phyloP scores from a whole-genome alignment of 768 basidiomycete genomes.

The Lyophyllum atratum region DNA sequence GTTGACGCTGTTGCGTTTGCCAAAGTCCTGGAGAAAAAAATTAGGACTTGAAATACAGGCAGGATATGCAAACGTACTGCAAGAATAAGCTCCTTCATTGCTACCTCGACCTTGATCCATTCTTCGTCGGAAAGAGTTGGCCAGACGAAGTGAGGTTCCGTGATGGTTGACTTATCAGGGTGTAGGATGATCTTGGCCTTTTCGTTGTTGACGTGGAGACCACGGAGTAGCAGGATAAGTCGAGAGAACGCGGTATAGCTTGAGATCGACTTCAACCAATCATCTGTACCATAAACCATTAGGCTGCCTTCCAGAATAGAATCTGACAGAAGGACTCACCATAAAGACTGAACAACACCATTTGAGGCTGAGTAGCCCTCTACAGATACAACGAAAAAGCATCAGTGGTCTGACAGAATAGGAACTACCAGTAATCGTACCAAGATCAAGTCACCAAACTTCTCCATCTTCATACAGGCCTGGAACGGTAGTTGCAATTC shows the following conservation, averaged over 20 bases:
- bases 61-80: constrained; percentile 50
- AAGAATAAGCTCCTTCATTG: constrained; percentile 95
- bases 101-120: constrained; percentile 99
- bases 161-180: constrained; percentile 95
- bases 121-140: constrained; percentile 91
- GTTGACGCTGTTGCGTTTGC: constrained; percentile 98
- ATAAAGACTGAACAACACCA: constrained; percentile 98
- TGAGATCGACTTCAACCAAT: constrained; percentile 99
- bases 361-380: constrained; percentile 97
- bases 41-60: constrained; percentile 1
- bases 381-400: constrained; percentile 26
- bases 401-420: background rate
- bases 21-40: constrained; percentile 71
- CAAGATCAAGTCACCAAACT: constrained; percentile 97
- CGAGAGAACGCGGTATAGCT: constrained; percentile 99
- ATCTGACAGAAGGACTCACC: constrained; percentile 39
- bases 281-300: constrained; percentile 53
- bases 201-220: constrained; percentile 98
- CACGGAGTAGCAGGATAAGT: constrained; percentile 94
- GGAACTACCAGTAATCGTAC: constrained; percentile 34
- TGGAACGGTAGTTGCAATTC: constrained; percentile 99
- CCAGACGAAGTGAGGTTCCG: constrained; percentile 98
- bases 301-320: background rate
- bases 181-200: constrained; percentile 99
- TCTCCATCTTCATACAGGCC: constrained; percentile 99